Conservation (phyloP, 306 rosid species). For the Pyrus bretschneideri region DNA sequence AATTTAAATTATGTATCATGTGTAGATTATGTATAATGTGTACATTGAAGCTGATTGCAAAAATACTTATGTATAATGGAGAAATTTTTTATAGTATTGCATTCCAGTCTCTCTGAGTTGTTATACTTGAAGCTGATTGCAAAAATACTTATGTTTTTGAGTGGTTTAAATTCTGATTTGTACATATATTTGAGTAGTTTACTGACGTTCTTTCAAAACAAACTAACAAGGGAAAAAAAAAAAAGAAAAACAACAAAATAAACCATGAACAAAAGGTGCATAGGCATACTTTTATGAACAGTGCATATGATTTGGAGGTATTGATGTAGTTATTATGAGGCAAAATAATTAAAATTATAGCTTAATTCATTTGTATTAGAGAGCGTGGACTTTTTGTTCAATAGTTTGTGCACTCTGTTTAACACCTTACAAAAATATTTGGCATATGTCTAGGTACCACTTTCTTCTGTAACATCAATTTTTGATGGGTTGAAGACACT, state of each 20-base stretch:
- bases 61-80: too few relatives aligned
- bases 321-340: background rate
- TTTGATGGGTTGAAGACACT: conserved; percentile 78
- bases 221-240: too few relatives aligned
- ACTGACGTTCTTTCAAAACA: background rate
- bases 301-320: background rate
- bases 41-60: too few relatives aligned
- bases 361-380: too few relatives aligned
- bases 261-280: background rate
- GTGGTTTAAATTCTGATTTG: background rate
- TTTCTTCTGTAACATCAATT: conserved; percentile 79
- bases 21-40: too few relatives aligned
- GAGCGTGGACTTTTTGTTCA: background rate
- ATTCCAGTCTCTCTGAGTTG: background rate
- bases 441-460: conserved; percentile 41
- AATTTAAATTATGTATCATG: too few relatives aligned
- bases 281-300: background rate
- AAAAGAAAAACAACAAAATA: background rate
- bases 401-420: background rate
- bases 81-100: background rate
- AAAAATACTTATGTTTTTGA: background rate
- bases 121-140: background rate
- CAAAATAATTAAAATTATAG: background rate
- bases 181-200: background rate
- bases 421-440: background rate